Conservation (phyloP, 257 asterid species). For the Solanum bulbocastanum region DNA sequence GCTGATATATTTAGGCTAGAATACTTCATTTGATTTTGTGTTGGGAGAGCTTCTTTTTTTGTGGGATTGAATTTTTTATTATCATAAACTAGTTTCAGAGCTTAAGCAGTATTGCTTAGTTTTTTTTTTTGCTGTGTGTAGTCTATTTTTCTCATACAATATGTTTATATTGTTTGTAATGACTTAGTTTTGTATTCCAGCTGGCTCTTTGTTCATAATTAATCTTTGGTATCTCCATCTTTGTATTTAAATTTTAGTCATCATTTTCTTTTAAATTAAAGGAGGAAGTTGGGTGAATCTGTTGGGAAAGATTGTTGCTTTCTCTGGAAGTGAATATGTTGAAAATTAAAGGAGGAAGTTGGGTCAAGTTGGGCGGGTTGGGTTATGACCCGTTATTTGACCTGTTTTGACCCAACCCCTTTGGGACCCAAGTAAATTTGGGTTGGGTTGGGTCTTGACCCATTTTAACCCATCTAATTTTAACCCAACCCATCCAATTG, state of each 20-base stretch:
- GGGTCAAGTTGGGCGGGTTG: not conserved
- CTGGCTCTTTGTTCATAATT: not conserved
- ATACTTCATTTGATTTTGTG: not conserved
- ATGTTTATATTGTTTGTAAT: slow-evolving; percentile 3
- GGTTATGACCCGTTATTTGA: not conserved
- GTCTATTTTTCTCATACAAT: not conserved
- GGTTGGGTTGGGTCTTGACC: not conserved
- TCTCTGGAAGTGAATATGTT: not conserved
- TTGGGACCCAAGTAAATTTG: not conserved
- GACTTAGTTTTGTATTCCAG: not conserved
- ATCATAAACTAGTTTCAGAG: slow-evolving; percentile 39
- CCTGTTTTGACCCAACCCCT: not conserved
- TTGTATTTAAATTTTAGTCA: not conserved
- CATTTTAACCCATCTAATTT: not conserved
- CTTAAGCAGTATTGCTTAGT: slow-evolving; percentile 16
- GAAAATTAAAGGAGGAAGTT: not conserved
- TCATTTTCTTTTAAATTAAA: not conserved
- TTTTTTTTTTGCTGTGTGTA: not conserved
- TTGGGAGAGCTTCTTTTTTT: not conserved
- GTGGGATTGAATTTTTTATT: not conserved
- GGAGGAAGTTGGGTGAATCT: not conserved
- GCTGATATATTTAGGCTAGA: not conserved
- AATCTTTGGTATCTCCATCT: not conserved
- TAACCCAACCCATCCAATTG: not conserved
- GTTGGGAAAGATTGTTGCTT: not conserved